phyloP scores from a whole-genome alignment of 352 stramenopile species.

The Sclerospora graminicola region DNA sequence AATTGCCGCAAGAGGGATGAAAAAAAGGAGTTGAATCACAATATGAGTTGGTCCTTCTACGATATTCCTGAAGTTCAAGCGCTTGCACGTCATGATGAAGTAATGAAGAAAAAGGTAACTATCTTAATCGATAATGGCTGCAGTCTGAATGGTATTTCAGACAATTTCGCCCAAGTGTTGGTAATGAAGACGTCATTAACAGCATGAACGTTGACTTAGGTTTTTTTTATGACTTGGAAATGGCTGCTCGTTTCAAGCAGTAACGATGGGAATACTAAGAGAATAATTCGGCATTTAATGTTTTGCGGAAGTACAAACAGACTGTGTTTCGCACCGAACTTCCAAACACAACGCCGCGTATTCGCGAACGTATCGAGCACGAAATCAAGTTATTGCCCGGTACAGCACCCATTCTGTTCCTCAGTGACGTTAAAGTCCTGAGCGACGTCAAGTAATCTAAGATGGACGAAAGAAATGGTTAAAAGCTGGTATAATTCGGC shows the following conservation, averaged over 20 bases:
- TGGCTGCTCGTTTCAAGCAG: conserved; percentile 3
- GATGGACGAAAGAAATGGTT: not conserved
- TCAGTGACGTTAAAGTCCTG: conserved; percentile 1
- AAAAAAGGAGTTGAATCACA: too few species aligned
- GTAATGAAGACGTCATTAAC: not conserved
- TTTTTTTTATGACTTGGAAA: not conserved
- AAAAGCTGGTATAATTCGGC: not conserved
- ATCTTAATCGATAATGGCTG: conserved; percentile 3
- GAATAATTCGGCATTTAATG: not conserved
- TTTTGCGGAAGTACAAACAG: not conserved
- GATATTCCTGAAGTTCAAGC: not conserved
- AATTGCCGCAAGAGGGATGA: too few species aligned
- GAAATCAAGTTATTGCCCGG: not conserved
- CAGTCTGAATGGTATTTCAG: conserved; percentile 1
- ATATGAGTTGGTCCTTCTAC: not conserved
- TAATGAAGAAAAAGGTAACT: not conserved
- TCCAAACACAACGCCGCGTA: not conserved
- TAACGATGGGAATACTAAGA: not conserved
- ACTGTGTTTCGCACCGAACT: conserved; percentile 1
- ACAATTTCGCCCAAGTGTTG: not conserved
- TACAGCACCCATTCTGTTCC: not conserved
- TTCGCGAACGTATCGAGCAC: conserved; percentile 1
- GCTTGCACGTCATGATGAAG: not conserved
- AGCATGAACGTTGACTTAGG: conserved; percentile 1
- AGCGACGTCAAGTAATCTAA: not conserved